phyloP scores from a whole-genome alignment of 2,329 filamentous ascomycete species.

The Teratosphaeria gauchensis region DNA sequence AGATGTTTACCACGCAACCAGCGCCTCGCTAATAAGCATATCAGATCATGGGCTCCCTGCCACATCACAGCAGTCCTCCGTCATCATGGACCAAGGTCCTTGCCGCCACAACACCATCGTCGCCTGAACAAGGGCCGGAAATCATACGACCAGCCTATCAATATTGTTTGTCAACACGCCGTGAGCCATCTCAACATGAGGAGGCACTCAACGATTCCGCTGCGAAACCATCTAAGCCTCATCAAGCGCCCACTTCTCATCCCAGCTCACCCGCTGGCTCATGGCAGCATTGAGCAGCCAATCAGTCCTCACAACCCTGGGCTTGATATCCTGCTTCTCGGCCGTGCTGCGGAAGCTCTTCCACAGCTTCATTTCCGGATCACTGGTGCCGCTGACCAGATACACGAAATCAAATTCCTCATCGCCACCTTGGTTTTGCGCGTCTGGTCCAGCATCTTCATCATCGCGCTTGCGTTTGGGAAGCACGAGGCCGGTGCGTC shows the following conservation, averaged over 20 bases:
- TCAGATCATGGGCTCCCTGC: background rate
- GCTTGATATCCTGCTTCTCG: constrained; percentile 64
- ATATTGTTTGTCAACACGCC: background rate
- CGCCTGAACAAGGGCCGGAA: background rate
- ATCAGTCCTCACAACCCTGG: constrained; percentile 72
- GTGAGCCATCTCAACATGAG: background rate
- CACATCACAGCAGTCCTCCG: constrained; percentile 29
- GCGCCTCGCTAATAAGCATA: background rate
- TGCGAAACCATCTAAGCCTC: constrained; percentile 13
- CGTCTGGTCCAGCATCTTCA: constrained; percentile 47
- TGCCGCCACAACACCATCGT: background rate
- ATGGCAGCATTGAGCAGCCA: constrained; percentile 88
- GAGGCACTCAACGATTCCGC: constrained; percentile 10
- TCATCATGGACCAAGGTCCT: background rate
- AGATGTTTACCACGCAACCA: background rate
- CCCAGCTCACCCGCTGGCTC: constrained; percentile 58
- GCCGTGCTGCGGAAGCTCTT: constrained; percentile 71
- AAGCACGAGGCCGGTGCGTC: constrained; percentile 53
- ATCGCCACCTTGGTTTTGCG: constrained; percentile 47
- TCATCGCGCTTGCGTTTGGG: constrained; percentile 44
- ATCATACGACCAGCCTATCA: background rate
- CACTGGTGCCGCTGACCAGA: constrained; percentile 60
- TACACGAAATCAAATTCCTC: constrained; percentile 52
- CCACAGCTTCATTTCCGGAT: constrained; percentile 67
- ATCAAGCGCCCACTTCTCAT: constrained; percentile 22